Conservation (phyloP, 2,329 filamentous ascomycete species). For the Tolypocladium guangdongense region DNA sequence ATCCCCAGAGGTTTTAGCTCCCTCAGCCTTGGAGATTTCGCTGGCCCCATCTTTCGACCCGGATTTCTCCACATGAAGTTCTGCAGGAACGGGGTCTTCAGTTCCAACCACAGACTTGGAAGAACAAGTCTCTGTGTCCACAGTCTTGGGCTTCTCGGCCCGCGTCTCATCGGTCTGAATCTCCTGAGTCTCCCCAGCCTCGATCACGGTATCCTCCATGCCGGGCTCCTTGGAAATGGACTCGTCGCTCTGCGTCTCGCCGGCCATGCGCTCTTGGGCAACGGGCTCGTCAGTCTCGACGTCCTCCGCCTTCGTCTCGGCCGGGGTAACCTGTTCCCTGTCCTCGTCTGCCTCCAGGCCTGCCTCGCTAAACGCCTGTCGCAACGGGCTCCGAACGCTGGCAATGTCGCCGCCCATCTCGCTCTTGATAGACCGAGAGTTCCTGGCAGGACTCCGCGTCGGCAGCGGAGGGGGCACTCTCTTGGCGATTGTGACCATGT, state of each 20-base stretch:
- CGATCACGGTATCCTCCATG: not conserved
- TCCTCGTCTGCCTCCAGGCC: slow-evolving; percentile 15
- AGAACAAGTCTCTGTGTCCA: not conserved
- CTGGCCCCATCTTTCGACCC: not conserved
- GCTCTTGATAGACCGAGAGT: slow-evolving; percentile 38
- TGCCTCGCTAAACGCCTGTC: slow-evolving; percentile 33
- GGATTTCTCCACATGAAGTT: not conserved
- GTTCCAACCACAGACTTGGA: not conserved
- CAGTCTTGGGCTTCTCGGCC: not conserved
- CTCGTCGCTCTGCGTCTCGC: not conserved
- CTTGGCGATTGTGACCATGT: slow-evolving; percentile 77
- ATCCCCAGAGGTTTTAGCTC: not conserved
- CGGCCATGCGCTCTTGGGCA: not conserved
- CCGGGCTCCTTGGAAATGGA: not conserved
- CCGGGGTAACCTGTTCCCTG: slow-evolving; percentile 3
- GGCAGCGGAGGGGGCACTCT: slow-evolving; percentile 69
- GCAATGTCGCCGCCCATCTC: slow-evolving; percentile 50
- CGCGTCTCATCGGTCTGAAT: not conserved
- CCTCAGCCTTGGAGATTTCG: not conserved
- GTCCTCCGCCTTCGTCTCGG: not conserved
- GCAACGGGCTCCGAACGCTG: slow-evolving; percentile 37
- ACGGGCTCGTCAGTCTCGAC: not conserved
- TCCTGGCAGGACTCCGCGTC: slow-evolving; percentile 60
- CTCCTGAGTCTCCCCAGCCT: not conserved
- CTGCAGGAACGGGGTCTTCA: not conserved